These are phyloP conservation scores for Pezicula rhizophila DNA, from an alignment of 2,329 filamentous ascomycete genomes.

Conservation along the genomic window DNA sequence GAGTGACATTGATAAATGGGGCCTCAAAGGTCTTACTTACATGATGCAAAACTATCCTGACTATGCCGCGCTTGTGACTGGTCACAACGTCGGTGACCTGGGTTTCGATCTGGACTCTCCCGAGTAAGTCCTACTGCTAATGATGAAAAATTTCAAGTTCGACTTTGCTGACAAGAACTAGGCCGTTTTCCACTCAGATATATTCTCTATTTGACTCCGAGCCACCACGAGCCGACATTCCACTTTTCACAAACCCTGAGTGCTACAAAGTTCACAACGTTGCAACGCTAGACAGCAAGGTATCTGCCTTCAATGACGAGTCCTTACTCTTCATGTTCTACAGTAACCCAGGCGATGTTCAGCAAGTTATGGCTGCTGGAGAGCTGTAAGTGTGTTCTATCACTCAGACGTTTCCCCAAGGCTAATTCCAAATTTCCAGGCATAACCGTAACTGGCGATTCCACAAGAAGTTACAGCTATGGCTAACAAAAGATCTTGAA, in stretches of 20 bases:
- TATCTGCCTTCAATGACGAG: conserved; percentile 62
- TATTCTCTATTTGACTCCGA: conserved; percentile 56
- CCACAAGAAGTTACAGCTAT: conserved; percentile 61
- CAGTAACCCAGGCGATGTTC: conserved; percentile 55
- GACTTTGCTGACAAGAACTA: conserved; percentile 18
- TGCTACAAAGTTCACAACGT: conserved; percentile 64
- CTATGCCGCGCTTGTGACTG: conserved; percentile 54
- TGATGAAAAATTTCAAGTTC: neutral
- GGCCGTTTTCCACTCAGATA: conserved; percentile 48
- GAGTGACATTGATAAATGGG: conserved; percentile 58
- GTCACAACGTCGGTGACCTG: conserved; percentile 51
- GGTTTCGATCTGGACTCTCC: conserved; percentile 51
- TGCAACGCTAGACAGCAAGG: conserved; percentile 58
- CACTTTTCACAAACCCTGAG: conserved; percentile 54
- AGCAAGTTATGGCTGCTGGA: conserved; percentile 57
- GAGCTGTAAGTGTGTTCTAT: conserved; percentile 46
- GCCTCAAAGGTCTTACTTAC: conserved; percentile 53
- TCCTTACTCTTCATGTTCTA: conserved; percentile 67
- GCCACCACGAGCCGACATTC: conserved; percentile 51
- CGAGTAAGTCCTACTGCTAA: conserved; percentile 41
- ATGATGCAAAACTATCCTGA: conserved; percentile 59
- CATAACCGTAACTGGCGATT: conserved; percentile 62
- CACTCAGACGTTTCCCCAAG: neutral
- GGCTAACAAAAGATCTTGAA: conserved; percentile 62
- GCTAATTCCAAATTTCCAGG: conserved; percentile 29